A percentile compares a stretch with the other conserved stretches of the same genome.
Conservation (phyloP, 345 rosid species). For the Eucalyptus albens region DNA sequence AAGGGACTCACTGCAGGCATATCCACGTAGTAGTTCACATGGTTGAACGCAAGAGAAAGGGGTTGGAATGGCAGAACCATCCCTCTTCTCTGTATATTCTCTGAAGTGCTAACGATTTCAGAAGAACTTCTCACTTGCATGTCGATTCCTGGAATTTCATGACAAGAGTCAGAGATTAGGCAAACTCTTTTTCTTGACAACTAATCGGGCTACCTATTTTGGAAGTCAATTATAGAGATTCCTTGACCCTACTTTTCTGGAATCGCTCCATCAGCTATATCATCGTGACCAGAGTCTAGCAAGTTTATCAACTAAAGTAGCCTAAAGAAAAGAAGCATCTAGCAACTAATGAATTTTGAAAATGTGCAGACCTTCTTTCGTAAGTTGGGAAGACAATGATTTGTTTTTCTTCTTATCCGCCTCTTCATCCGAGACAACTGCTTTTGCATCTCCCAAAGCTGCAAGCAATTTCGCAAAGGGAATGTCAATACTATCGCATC, state of each 20-base stretch:
- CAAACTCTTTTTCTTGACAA: neutral
- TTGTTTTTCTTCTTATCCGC: conserved; percentile 11
- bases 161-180: neutral
- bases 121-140: neutral
- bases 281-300: neutral
- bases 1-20: conserved; percentile 58
- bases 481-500: neutral
- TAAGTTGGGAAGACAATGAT: neutral
- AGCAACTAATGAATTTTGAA: neutral
- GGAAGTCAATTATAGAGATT: neutral
- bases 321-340: neutral
- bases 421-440: conserved; percentile 25
- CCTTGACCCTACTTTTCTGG: neutral
- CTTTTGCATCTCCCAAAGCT: conserved; percentile 51
- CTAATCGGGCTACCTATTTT: neutral
- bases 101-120: neutral
- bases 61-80: conserved; percentile 84
- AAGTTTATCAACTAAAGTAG: neutral
- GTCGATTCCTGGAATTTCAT: neutral
- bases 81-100: conserved; percentile 26
- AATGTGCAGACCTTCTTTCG: conserved; percentile 21
- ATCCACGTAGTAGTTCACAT: conserved; percentile 64
- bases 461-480: neutral
- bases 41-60: conserved; percentile 58
- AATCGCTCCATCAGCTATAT: neutral